Conservation (phyloP, 108 stramenopile genomes). For the Fragilaria radians region DNA sequence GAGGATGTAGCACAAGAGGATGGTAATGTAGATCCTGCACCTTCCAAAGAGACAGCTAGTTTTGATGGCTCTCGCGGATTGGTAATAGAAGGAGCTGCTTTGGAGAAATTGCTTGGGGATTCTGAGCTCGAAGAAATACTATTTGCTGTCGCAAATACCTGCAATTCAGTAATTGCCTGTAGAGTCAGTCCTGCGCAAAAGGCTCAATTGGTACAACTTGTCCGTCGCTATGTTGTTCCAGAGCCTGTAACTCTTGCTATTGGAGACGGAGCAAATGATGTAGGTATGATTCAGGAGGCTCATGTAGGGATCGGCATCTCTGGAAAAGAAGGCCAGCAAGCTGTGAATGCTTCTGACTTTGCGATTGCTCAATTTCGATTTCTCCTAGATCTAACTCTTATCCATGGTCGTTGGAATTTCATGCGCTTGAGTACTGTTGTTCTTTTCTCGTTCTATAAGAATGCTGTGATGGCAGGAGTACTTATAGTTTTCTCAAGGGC, state of each 20-base stretch:
- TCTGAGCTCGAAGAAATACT: slow-evolving; percentile 69
- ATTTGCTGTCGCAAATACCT: slow-evolving; percentile 74
- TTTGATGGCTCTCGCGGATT: slow-evolving; percentile 54
- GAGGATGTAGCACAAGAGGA: slow-evolving; percentile 13
- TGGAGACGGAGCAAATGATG: slow-evolving; percentile 97
- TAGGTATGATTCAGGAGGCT: slow-evolving; percentile 97
- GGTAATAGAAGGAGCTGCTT: slow-evolving; percentile 87
- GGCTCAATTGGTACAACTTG: slow-evolving; percentile 81
- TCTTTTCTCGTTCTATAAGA: slow-evolving; percentile 98
- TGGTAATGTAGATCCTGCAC: background rate
- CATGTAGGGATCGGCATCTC: slow-evolving; percentile 93
- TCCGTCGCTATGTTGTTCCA: slow-evolving; percentile 78
- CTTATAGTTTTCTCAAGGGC: slow-evolving; percentile 60
- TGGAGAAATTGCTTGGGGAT: slow-evolving; percentile 74
- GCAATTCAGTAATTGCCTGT: slow-evolving; percentile 91
- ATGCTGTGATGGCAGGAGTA: slow-evolving; percentile 79
- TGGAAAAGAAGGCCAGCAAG: slow-evolving; percentile 94
- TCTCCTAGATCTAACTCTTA: slow-evolving; percentile 79
- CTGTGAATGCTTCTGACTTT: slow-evolving; percentile 92
- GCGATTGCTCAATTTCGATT: slow-evolving; percentile 91
- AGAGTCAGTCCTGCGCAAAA: slow-evolving; percentile 93
- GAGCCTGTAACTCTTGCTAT: slow-evolving; percentile 94
- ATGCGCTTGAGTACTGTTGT: slow-evolving; percentile 84
- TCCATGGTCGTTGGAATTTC: slow-evolving; percentile 96
- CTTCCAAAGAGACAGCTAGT: slow-evolving; percentile 2